Base-by-base conservation (phyloP, 139 green algal species). In the Tetratostichococcus sp. region DNA sequence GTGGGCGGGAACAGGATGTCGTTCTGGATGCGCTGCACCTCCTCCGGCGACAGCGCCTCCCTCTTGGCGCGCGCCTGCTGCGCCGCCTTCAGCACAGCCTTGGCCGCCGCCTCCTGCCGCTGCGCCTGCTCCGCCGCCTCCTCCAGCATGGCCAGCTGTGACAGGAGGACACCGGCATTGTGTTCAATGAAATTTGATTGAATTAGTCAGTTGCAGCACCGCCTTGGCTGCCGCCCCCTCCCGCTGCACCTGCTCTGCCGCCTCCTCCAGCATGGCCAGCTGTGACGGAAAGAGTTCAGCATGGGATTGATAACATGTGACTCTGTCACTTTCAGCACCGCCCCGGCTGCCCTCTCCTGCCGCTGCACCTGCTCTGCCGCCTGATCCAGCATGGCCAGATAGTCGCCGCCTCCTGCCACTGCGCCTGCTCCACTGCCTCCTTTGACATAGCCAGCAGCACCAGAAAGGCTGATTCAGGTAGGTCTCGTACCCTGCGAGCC, bases 11-110 rank as follows among this genome's bases (percentile, higher is more conserved):
- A 43, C 71, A 79, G 16, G 35, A 72, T 34, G 19, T 30, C 43
- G 34, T 81, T 71, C 67, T 73, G 43, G 26, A 86, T 85, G 22
- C 26, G 57, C 2, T 22, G 30, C 65, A 88, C 78, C 33, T 90
- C 75, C 32, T 75, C 39, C 23, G 59, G 2, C 26, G 71, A 69
- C 66, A 90, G 82, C 66, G 86, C 43, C 43, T 75, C 26, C 16
- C 57, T 70, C 39, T 76, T 43, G 21, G 62, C 70, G 35, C 75
- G 75, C 25, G 83, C 87, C 62, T 69, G 43, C 74, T 85, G 79
- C 22, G 83, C 81, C 2, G 80, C 86, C 33, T 73, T 43, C 42
- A 88, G 74, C 65, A 91, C 81, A 22, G 87, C 87, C 62, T 82
- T 83, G 31, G 85, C 87, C 8, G 77, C 83, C 25, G 59, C 30